Evolutionary conservation across 108 stramenopile species (phyloP).

Genomic region (Conticribra guillardii): DNA sequence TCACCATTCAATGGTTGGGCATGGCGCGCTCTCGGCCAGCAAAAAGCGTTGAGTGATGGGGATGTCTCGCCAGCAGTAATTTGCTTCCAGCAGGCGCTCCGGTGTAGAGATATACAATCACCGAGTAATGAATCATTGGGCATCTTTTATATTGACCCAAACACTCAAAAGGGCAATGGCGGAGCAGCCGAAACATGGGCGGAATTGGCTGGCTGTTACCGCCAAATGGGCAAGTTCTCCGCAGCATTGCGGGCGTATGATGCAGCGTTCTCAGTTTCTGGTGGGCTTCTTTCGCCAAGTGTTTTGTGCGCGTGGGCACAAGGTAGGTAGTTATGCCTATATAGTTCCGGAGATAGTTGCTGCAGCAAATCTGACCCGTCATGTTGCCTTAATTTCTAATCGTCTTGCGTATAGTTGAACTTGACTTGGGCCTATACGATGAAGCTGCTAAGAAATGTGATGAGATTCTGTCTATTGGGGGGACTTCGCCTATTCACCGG

Average conservation of each 20-base stretch:
- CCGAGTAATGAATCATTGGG: constrained; percentile 49
- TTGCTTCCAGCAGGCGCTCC: constrained; percentile 67
- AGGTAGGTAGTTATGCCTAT: constrained; percentile 41
- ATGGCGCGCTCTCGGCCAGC: constrained; percentile 61
- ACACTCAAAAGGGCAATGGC: constrained; percentile 6
- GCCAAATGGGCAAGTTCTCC: constrained; percentile 66
- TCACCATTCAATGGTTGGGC: constrained; percentile 78
- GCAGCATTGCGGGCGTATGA: constrained; percentile 66
- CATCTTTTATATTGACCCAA: constrained; percentile 47
- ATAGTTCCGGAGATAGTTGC: no score
- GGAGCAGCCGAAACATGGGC: constrained; percentile 44
- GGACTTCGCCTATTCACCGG: constrained; percentile 15
- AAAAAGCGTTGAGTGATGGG: constrained; percentile 44
- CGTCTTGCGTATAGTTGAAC: constrained; percentile 42
- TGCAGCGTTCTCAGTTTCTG: constrained; percentile 47
- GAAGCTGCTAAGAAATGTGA: constrained; percentile 66
- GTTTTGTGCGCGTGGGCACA: constrained; percentile 68
- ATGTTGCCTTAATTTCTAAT: no score
- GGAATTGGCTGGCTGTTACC: constrained; percentile 68
- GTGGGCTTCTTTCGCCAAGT: constrained; percentile 31
- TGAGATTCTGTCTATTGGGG: constrained; percentile 29
- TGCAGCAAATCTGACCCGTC: no score
- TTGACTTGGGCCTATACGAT: constrained; percentile 66
- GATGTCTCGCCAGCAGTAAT: constrained; percentile 60
- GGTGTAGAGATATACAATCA: constrained; percentile 61